These are phyloP conservation scores for Cystobasidium slooffiae DNA, from an alignment of 1,284 basidiomycete species.

Conservation along the genomic window DNA sequence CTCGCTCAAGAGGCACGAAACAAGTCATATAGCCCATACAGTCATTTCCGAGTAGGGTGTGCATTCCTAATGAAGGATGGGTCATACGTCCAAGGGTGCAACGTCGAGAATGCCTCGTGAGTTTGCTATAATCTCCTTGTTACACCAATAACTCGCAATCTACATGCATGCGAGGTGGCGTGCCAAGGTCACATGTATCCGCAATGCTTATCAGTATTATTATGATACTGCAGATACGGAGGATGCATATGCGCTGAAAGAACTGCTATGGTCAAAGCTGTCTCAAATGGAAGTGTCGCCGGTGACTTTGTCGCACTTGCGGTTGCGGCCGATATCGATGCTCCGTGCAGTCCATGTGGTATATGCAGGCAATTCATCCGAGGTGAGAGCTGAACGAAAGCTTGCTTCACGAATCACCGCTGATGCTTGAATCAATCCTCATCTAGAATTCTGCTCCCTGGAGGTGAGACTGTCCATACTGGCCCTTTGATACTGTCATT, in stretches of 20 bases:
- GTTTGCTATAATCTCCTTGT: constrained; percentile 49
- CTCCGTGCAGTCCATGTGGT: constrained; percentile 42
- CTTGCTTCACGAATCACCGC: background rate
- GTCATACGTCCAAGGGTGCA: constrained; percentile 56
- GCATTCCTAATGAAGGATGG: constrained; percentile 56
- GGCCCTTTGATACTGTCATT: background rate
- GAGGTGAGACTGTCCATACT: constrained; percentile 31
- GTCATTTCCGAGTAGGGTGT: constrained; percentile 58
- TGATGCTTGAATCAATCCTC: constrained; percentile 13
- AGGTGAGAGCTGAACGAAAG: constrained; percentile 59
- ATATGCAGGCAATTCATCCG: constrained; percentile 44
- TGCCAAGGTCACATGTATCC: background rate
- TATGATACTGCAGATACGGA: constrained; percentile 51
- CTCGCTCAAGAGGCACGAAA: constrained; percentile 25
- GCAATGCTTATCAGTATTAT: background rate
- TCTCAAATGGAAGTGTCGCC: constrained; percentile 62
- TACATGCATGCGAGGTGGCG: background rate
- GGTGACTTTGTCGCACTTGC: constrained; percentile 71
- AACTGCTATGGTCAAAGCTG: constrained; percentile 66
- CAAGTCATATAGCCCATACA: constrained; percentile 43
- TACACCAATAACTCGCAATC: background rate
- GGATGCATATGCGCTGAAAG: constrained; percentile 80
- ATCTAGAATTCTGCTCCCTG: constrained; percentile 73
- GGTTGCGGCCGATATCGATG: constrained; percentile 62
- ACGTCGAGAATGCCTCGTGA: constrained; percentile 57